phyloP scores from a whole-genome alignment of 768 basidiomycete genomes.

The Tulasnella sp. region DNA sequence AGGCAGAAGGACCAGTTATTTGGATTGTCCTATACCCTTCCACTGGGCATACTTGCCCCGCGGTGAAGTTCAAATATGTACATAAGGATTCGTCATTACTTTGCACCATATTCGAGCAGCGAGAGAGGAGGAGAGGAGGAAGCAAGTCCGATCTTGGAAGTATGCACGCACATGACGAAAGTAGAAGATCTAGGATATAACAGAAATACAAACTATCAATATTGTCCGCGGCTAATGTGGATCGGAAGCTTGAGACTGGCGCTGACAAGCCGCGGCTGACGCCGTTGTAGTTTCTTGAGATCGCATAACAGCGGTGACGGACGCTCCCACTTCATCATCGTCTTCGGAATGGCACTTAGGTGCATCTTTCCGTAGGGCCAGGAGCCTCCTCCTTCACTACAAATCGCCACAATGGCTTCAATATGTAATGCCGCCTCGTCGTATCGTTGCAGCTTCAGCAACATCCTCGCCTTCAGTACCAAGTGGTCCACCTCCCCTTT shows the following conservation, averaged over 20 bases:
- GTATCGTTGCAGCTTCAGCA: not conserved
- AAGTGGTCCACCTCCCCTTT: not conserved
- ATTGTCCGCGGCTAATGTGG: not conserved
- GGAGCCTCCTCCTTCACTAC: not conserved
- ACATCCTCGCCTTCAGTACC: not conserved
- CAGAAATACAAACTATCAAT: too few relatives aligned
- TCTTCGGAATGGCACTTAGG: not conserved
- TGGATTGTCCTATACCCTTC: too few relatives aligned
- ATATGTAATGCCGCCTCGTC: not conserved
- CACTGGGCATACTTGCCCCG: too few relatives aligned
- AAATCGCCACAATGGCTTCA: not conserved
- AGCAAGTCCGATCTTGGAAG: too few relatives aligned
- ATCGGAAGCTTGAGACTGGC: not conserved
- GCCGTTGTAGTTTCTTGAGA: not conserved
- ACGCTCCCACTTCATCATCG: not conserved
- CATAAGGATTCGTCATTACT: too few relatives aligned
- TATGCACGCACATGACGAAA: too few relatives aligned
- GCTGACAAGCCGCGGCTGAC: not conserved
- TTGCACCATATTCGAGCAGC: too few relatives aligned
- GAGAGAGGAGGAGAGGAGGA: too few relatives aligned
- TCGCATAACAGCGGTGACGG: not conserved
- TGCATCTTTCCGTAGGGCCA: not conserved
- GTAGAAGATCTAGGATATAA: not conserved
- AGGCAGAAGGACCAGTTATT: too few relatives aligned
- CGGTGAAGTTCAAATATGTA: too few relatives aligned